Conservation (phyloP, 2,329 filamentous ascomycete genomes). For the Pyricularia grisea region DNA sequence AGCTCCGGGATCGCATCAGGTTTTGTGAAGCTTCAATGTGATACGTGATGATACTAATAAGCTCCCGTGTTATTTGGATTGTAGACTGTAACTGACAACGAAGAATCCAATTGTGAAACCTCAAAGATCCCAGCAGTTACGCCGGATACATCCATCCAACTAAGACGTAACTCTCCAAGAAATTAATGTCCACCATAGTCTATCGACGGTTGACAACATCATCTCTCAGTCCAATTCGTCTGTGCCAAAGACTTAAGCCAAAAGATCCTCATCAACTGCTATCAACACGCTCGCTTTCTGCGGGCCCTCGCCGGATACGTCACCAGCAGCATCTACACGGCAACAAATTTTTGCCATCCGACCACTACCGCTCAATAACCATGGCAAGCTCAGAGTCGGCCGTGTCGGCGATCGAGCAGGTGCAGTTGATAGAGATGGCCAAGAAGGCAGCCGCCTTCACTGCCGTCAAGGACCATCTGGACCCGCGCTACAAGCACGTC, state of each 20-base stretch:
- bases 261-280: background rate
- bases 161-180: background rate
- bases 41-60: background rate
- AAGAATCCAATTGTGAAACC: background rate
- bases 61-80: background rate
- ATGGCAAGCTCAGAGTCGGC: background rate
- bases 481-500: slow-evolving; percentile 50
- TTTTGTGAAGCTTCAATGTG: background rate
- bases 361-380: background rate
- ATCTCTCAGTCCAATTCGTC: background rate
- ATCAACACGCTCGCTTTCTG: background rate
- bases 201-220: background rate
- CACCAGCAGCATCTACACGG: background rate
- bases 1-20: background rate
- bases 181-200: background rate
- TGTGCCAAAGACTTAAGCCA: background rate
- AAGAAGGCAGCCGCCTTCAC: slow-evolving; percentile 67
- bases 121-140: background rate
- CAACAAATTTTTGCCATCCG: background rate
- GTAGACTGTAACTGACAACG: background rate
- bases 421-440: slow-evolving; percentile 52
- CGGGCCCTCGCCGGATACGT: background rate
- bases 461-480: slow-evolving; percentile 66
- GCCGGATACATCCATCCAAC: background rate
- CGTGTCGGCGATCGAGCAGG: slow-evolving; percentile 12